Conservation (phyloP, 1,284 basidiomycete genomes). For the Cutaneotrichosporon cutaneum region DNA sequence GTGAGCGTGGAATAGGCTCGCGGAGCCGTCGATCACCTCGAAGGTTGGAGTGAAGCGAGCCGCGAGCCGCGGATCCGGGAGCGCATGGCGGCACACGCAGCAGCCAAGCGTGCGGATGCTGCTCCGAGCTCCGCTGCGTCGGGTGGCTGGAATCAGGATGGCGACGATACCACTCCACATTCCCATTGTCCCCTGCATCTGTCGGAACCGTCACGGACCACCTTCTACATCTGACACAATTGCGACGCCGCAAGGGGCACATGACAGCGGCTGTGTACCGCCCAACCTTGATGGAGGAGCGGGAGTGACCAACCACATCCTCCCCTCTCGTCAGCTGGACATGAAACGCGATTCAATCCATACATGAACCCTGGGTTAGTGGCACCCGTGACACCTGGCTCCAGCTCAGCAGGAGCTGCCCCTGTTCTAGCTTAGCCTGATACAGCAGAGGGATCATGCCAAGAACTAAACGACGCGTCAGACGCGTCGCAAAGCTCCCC, state of each 20-base stretch:
- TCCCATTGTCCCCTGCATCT: no score
- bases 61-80: no score
- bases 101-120: no score
- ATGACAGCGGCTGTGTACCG: no score
- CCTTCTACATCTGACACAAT: neutral
- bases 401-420: neutral
- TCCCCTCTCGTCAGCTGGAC: neutral
- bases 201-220: neutral
- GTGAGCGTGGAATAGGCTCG: no score
- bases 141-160: no score
- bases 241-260: neutral
- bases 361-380: neutral
- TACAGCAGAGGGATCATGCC: neutral
- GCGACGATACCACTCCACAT: no score
- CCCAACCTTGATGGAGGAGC: neutral
- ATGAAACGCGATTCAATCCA: neutral
- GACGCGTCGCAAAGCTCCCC: neutral
- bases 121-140: no score
- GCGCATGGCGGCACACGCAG: no score
- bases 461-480: neutral
- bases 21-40: no score
- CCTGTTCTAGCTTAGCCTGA: neutral
- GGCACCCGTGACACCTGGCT: neutral
- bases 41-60: no score
- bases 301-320: neutral